Percentiles rank a stretch among this genome's conserved stretches.
Conservation (phyloP, 2,329 filamentous ascomycete genomes). For the Pyrenochaeta sp. region DNA sequence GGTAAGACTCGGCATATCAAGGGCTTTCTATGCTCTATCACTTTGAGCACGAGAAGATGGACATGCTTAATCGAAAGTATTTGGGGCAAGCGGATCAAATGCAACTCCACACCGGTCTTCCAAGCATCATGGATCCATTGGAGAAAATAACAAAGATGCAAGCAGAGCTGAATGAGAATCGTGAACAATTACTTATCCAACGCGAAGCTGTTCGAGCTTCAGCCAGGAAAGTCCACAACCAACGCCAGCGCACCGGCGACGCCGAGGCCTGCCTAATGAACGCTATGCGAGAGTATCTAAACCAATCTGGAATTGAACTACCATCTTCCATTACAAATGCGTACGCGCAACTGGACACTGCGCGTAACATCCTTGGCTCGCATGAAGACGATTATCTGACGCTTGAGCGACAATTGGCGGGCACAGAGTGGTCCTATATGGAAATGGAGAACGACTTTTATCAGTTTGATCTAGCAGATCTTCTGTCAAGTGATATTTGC, state of each 20-base stretch:
- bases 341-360: slow-evolving; percentile 15
- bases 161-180: background rate
- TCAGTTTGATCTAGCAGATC: slow-evolving; percentile 19
- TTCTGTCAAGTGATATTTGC: background rate
- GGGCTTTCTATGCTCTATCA: no score
- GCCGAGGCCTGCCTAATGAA: slow-evolving; percentile 21
- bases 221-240: slow-evolving; percentile 6
- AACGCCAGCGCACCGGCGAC: slow-evolving; percentile 13
- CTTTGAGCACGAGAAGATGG: no score
- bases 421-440: slow-evolving; percentile 27
- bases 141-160: no score
- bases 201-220: slow-evolving; percentile 12
- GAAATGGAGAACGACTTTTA: slow-evolving; percentile 29
- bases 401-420: slow-evolving; percentile 19
- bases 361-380: slow-evolving; percentile 21
- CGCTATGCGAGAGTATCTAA: slow-evolving; percentile 10
- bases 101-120: no score
- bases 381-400: slow-evolving; percentile 27
- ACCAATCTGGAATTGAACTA: slow-evolving; percentile 1
- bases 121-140: no score
- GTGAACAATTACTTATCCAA: slow-evolving; percentile 9
- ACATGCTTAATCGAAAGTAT: no score
- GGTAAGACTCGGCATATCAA: no score
- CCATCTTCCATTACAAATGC: slow-evolving; percentile 6
- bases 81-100: no score